Base-by-base conservation (phyloP, 371 early-diverging fungal genomes). In the Syncephalastrum monosporum region DNA sequence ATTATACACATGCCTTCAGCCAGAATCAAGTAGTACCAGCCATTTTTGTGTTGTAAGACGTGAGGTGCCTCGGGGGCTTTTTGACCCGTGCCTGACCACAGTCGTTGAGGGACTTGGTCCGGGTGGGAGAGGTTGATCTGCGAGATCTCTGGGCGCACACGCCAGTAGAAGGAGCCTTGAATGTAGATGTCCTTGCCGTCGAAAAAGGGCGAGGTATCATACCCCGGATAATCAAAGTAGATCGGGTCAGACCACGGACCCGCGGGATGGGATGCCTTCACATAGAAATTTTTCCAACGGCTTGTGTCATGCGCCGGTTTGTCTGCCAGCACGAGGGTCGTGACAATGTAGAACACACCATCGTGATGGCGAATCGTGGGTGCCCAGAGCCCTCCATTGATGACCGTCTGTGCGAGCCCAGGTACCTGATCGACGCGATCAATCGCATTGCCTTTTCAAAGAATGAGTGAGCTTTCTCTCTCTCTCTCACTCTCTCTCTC, bases 351-450 rank as follows among this genome's bases (percentile, higher is more conserved):
- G 29, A 53, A 65, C 13, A 29, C 49, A 3, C 66, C 66, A 14
- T 65, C 50, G 47, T 65, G 62, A 19, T 65, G 47, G 0, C 66
- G 61, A 17, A 65, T 55, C 0, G 66, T 65, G 8, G 66, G 66
- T 49, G 66, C 66, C 66, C 66, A 65, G n/a, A 65, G 24, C 5
- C 66, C 66, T 19, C 62, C 66, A 47, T 62, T 55, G 14, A 60
- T 43, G 16, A 60, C 42, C 0, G 62, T 52, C 42, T 51, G 41
- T 14, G 53, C 45, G 2, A 61, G 47, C 8, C 47, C 62, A n/a
- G 50, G 43, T 17, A 61, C 14, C 43, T 57, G 57, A 25, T 61
- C 57, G 16, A 57, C 51, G 4, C 57, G 56, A 12, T 49, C 53
- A 15, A 71, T 60, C 6, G 63, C 57, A 25, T 56, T 59, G 53